Base-by-base conservation (phyloP, 805 yeast genomes). In the Cyberlindnera xishuangbannaensis region DNA sequence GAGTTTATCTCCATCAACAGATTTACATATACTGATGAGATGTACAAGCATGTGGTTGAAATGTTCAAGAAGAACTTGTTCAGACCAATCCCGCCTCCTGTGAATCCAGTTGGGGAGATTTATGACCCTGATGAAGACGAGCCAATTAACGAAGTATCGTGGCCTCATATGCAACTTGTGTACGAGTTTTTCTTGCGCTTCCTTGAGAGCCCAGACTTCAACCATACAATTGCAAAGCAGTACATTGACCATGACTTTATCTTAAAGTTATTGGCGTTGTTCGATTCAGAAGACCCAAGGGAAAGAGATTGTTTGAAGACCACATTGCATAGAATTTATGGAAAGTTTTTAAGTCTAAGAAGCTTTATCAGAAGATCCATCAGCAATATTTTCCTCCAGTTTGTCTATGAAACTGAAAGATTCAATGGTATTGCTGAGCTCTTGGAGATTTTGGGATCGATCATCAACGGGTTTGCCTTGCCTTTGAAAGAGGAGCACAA, bases 111-210 rank as follows among this genome's bases (percentile, higher is more conserved):
- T 28, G 98, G 98, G 24, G 98, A 92, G 45, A 74, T 90, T 25
- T 92, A 74, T 59, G 98, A 92, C 51, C 98, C 98, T 1, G 98
- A 92, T 61, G 98, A 92, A 62, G 98, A 92, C 64, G 98, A 92
- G 61, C 97, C 97, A 3, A 95, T 92, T 24, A 77, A 78, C 49
- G 97, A 92, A 57, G 75, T 90, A 43, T 88, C 97, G 8, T 92
- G 98, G 98, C 95, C 97, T 10, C 98, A 92, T 58, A 92, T 92
- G 97, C 95, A 86, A 60, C 73, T 87, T 27, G 95, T 88, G 20
- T 92, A 92, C 63, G 97, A 92, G 59, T 86, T 92, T 51, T 90
- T 92, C 56, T 65, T 92, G 40, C 69, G 95, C 51, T 90, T 92
- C 60, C 80, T 92, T 34, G 97, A 92, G 62, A 78, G 90, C 44